phyloP scores from a whole-genome alignment of 1,284 basidiomycete genomes.

The Tylopilus sp. region DNA sequence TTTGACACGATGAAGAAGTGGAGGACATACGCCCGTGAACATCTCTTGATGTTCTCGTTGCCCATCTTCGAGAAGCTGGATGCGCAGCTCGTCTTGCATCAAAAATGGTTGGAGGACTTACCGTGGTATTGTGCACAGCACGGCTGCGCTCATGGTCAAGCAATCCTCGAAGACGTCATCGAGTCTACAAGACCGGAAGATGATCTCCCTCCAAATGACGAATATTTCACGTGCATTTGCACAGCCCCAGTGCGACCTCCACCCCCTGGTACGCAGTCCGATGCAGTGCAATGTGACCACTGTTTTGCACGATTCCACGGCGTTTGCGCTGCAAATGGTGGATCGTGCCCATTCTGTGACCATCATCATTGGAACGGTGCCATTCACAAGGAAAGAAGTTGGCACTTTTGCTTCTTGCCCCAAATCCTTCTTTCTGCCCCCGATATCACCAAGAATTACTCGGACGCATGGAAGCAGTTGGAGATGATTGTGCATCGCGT shows the following conservation, averaged over 20 bases:
- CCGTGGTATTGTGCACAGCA: slow-evolving; percentile 75
- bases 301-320: slow-evolving; percentile 81
- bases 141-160: slow-evolving; percentile 53
- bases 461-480: slow-evolving; percentile 70
- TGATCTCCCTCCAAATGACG: slow-evolving; percentile 69
- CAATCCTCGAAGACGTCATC: slow-evolving; percentile 66
- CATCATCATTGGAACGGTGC: slow-evolving; percentile 84
- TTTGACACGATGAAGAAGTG: slow-evolving; percentile 69
- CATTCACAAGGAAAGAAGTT: slow-evolving; percentile 72
- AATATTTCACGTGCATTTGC: slow-evolving; percentile 81
- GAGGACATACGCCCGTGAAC: slow-evolving; percentile 64
- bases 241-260: slow-evolving; percentile 69
- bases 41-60: slow-evolving; percentile 66
- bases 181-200: slow-evolving; percentile 69
- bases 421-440: slow-evolving; percentile 64
- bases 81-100: slow-evolving; percentile 58
- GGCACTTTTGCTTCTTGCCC: slow-evolving; percentile 76
- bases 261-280: slow-evolving; percentile 63
- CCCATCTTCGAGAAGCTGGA: slow-evolving; percentile 70
- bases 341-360: slow-evolving; percentile 83
- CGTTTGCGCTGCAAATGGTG: slow-evolving; percentile 76
- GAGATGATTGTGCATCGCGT: slow-evolving; percentile 73
- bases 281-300: slow-evolving; percentile 83
- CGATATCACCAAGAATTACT: slow-evolving; percentile 70
- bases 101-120: slow-evolving; percentile 65